phyloP scores from a whole-genome alignment of 2,329 filamentous ascomycete species.

The Davidsoniella virescens region DNA sequence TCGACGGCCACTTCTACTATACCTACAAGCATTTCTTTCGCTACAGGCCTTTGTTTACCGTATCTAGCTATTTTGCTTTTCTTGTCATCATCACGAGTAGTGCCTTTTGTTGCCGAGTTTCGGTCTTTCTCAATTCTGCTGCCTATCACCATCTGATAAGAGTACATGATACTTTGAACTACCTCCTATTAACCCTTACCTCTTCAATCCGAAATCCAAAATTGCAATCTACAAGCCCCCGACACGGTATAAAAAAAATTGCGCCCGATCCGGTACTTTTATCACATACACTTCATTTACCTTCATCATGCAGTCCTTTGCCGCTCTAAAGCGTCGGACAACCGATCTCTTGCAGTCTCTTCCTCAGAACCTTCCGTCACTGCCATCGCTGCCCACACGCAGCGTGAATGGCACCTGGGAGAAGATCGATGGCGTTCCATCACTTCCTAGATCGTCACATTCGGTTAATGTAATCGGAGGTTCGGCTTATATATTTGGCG shows the following conservation, averaged over 20 bases:
- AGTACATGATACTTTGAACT: no score
- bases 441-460: conserved; percentile 59
- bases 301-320: conserved; percentile 34
- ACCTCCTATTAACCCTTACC: not conserved
- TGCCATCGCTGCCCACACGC: conserved; percentile 16
- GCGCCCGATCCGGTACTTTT: no score
- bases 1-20: not conserved
- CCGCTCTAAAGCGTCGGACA: conserved; percentile 36
- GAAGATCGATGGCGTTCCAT: conserved; percentile 32
- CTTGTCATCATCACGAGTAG: not conserved
- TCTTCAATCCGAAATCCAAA: not conserved
- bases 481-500: conserved; percentile 56
- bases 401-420: conserved; percentile 44
- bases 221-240: not conserved
- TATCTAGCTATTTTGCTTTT: not conserved
- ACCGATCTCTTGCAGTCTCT: conserved; percentile 35
- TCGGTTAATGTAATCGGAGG: conserved; percentile 43
- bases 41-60: no score
- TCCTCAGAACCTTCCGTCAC: conserved; percentile 21
- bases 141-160: not conserved
- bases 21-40: not conserved
- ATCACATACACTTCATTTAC: no score
- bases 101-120: not conserved
- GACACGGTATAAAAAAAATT: no score
- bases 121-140: not conserved